Evolutionary conservation across 306 rosid genomes (phyloP), one percentile per base, ranked within the genome.

Genomic region (Casuarina cunninghamiana): DNA sequence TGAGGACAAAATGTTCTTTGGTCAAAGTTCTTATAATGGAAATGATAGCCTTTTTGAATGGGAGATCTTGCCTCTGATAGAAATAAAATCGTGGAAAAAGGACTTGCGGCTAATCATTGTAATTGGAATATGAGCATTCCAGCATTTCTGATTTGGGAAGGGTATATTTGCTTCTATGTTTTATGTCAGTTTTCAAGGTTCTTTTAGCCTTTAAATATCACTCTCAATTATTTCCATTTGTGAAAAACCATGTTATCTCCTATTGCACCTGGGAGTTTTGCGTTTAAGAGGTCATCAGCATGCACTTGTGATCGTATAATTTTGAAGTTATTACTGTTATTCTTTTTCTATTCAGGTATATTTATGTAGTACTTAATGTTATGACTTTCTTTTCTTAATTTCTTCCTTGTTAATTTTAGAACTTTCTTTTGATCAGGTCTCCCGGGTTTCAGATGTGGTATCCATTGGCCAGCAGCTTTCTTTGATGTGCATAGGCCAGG

Each of bases 401-500:
- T 48, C 50, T 48, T 48, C 38, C 37, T 65, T 73, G 79, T 46
- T 35, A 45, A 78, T 46, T 53, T 10, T 76, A 19, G n/a, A 2
- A 51, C 7, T 69, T 74, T 79, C 69, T 68, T 81, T 80, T 82
- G 75, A 49, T 42, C 86, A 95, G 98, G 94, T 95, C 53, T 69
- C 90, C 73, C 89, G 91, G 62, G 82, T 92, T 87, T 76, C 98
- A 49, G 98, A 92, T 68, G 85, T 84, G 63, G 83, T 95, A 69
- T 84, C 97, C 75, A 73, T 92, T 77, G 98, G 98, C 79, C 96
- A 89, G 85, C 89, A 85, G 77, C 82, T 95, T 87, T 83, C 95
- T 77, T 62, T 91, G 89, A 88, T 78, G 91, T 95, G 98, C 86
- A 92, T 91, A 79, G 96, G 93, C 61, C 98, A 91, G 83, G 98